Base-by-base conservation (phyloP, 257 asterid genomes). In the Leonotis leonurus region DNA sequence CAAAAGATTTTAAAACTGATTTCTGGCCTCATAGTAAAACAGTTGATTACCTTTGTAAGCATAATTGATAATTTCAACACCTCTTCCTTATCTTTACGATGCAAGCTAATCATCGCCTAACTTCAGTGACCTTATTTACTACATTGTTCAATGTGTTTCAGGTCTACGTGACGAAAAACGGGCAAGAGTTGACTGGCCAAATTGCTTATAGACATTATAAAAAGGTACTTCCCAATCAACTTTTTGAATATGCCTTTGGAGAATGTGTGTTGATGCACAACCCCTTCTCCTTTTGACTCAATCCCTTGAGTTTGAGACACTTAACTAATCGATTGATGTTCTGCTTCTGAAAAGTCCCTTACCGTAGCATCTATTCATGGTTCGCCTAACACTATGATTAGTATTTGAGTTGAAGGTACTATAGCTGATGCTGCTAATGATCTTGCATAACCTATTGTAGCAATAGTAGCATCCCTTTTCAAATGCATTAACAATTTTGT, bases 121-220 rank as follows among this genome's bases (percentile, higher is more conserved):
- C 67, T 63, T 12, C 33, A 26, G 32, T 55, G 48, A 29, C 26
- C 21, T 39, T 40, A 37, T 17, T 32, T 20, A 51, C 39, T 29
- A 5, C 25, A 21, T 41, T 49, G 74, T 51, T 61, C 25, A 25
- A 46, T 57, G 43, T 59, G 51, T 69, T 68, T 62, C 87, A 92
- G 99, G 99, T 87, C 51, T 92, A 89, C 62, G 89, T 92, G 56
- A 65, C 71, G 62, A 81, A 71, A 72, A 81, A 67, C 35, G 99
- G 99, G 68, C 85, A 87, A 62, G 95, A 85, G 77, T 64, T 87
- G 71, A 80, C 77, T 8, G 99, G 96, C 35, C 86, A 33, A 85
- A 46, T 41, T 53, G 99, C 99, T 51, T 92, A 92, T 70, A 72
- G 61, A 68, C 83, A 73, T 18, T 86, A 86, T 56, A 79, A 21